phyloP scores from a whole-genome alignment of 1,284 basidiomycete genomes.

The Malassezia nana region DNA sequence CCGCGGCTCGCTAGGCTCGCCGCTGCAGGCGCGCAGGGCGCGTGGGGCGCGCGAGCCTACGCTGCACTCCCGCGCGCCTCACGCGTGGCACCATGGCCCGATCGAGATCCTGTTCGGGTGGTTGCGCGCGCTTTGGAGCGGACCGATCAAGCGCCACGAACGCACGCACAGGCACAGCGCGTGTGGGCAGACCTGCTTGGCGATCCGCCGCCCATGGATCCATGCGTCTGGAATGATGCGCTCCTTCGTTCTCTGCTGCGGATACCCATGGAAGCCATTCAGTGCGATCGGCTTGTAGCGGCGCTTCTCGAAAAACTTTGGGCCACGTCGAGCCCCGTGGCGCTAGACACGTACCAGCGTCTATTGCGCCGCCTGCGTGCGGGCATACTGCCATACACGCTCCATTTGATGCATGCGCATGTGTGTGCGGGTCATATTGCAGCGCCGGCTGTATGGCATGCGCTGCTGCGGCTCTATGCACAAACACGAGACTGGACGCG shows the following conservation, averaged over 20 bases:
- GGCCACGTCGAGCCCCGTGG: not conserved
- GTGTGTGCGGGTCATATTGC: not conserved
- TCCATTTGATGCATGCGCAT: not conserved
- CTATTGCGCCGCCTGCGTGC: not conserved
- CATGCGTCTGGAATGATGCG: not conserved
- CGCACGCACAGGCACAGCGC: not conserved
- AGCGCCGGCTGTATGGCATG: conserved; percentile 5
- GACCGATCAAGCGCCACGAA: not conserved
- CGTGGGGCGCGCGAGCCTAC: not conserved
- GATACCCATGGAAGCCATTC: not conserved
- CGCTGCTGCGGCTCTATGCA: conserved; percentile 10
- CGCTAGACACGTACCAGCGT: not conserved
- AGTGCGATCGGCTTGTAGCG: conserved; percentile 9
- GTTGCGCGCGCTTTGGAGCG: not conserved
- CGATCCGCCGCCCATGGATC: not conserved
- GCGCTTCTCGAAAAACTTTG: conserved; percentile 1
- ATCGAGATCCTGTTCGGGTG: no score
- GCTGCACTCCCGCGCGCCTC: not conserved
- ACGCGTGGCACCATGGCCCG: not conserved
- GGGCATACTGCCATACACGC: not conserved
- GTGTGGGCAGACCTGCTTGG: not conserved
- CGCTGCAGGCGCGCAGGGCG: not conserved
- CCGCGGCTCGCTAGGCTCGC: not conserved
- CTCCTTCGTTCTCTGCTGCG: not conserved
- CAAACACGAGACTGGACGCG: conserved; percentile 7